These are phyloP conservation scores for Solanum habrochaites DNA, from an alignment of 257 asterid genomes.

Conservation along the genomic window DNA sequence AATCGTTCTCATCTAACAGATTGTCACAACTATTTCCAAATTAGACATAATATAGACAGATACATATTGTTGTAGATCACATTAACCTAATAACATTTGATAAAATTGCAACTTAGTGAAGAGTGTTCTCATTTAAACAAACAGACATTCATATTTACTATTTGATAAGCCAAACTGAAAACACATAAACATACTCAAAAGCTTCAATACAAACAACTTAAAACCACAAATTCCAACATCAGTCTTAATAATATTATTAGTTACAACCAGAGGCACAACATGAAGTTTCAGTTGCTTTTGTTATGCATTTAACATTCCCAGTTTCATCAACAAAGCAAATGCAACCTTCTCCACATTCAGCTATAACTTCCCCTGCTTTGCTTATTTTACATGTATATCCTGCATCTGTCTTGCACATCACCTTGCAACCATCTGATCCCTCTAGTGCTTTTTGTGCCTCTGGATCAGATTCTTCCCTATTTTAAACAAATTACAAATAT, in stretches of 20 bases:
- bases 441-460: not conserved
- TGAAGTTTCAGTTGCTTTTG: not conserved
- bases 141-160: no score
- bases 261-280: not conserved
- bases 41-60: not conserved
- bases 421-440: not conserved
- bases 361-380: not conserved
- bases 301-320: not conserved
- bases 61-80: not conserved
- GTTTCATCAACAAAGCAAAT: not conserved
- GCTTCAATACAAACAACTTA: not conserved
- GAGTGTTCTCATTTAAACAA: not conserved
- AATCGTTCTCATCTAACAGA: no score
- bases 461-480: not conserved
- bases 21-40: not conserved
- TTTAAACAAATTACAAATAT: not conserved
- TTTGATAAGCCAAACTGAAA: not conserved
- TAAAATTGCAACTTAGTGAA: not conserved
- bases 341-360: conserved; percentile 12
- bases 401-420: not conserved
- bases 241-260: not conserved
- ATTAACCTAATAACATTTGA: not conserved
- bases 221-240: not conserved
- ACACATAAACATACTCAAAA: not conserved
- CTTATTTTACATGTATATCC: not conserved